These are phyloP conservation scores for Triticum dicoccoides DNA, from an alignment of 176 grass and related monocot genomes.

Conservation along the genomic window DNA sequence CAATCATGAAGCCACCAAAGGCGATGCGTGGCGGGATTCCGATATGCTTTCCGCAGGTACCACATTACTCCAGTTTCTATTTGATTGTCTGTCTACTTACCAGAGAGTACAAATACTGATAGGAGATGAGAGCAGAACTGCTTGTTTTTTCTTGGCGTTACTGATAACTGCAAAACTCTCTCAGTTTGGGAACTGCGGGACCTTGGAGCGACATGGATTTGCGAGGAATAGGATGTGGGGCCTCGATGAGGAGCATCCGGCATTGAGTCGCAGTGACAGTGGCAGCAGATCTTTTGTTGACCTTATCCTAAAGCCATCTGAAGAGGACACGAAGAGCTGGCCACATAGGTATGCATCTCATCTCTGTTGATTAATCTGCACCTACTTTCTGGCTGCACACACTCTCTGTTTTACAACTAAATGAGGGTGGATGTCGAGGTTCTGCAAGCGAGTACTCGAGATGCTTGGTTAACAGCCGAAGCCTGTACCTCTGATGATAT, in stretches of 20 bases:
- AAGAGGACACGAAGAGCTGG: conserved; percentile 87
- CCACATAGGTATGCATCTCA: conserved; percentile 67
- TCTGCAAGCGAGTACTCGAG: neutral
- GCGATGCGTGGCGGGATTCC: conserved; percentile 89
- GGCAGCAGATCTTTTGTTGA: conserved; percentile 51
- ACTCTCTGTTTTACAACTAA: conserved; percentile 22
- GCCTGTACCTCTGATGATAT: neutral
- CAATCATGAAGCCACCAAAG: conserved; percentile 78
- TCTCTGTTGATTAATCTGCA: conserved; percentile 7
- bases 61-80: neutral
- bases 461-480: neutral
- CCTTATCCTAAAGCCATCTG: conserved; percentile 83
- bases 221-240: conserved; percentile 85
- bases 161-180: neutral
- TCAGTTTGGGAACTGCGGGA: conserved; percentile 76
- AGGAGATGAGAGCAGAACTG: neutral
- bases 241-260: conserved; percentile 55
- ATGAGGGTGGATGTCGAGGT: neutral
- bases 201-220: conserved; percentile 88
- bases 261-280: conserved; percentile 30
- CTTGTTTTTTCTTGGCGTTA: neutral
- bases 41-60: conserved; percentile 92
- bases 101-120: neutral
- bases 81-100: neutral
- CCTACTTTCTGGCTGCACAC: neutral